Base-by-base conservation (phyloP, 768 basidiomycete species). In the Xerocomellus chrysenteron region DNA sequence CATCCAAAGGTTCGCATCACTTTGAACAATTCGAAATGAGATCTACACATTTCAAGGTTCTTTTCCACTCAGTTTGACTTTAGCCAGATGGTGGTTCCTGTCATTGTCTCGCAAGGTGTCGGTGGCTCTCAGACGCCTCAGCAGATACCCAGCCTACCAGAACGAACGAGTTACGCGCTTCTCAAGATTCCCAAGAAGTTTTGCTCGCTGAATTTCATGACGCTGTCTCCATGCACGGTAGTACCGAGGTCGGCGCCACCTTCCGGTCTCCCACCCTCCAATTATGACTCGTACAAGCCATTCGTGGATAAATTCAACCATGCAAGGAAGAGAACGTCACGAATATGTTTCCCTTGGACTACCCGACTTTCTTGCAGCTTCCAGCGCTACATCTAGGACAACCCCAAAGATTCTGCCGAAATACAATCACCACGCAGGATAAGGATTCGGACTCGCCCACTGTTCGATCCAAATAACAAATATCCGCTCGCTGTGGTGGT, bases 281-380 rank as follows among this genome's bases (percentile, higher is more conserved):
- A 43, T 10, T 66, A 66, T 19, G 65, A 57, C 8, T 40, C 50
- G 11, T 66, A 66, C 26, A 50, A 52, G 26, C 62, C 62, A 1
- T 67, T 59, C 26, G 16, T 57, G 1, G 40, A 40, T 2, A 66
- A 55, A 28, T 66, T 66, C 28, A 33, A 61, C 65, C 61, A 19
- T 64, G 65, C 57, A 67, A 54, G 33, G 59, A 66, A 35, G 45
- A 43, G 24, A 55, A 66, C 4, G 56, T 66, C 42, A 14, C 16
- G n/a, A 30, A 66, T 30, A 42, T 66, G 51, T 51, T 67, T 42
- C 65, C 11, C 65, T 62, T 3, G 65, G 65, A 17, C 33, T 66
- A 11, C 65, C 65, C 1, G 42, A 49, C 24, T 50, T 43, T 39
- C 11, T 66, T 0, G 54, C 46, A 1, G 16, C 47, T 16, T 59